Conservation (phyloP, 2,329 filamentous ascomycete genomes). For the Penicillium sp. region DNA sequence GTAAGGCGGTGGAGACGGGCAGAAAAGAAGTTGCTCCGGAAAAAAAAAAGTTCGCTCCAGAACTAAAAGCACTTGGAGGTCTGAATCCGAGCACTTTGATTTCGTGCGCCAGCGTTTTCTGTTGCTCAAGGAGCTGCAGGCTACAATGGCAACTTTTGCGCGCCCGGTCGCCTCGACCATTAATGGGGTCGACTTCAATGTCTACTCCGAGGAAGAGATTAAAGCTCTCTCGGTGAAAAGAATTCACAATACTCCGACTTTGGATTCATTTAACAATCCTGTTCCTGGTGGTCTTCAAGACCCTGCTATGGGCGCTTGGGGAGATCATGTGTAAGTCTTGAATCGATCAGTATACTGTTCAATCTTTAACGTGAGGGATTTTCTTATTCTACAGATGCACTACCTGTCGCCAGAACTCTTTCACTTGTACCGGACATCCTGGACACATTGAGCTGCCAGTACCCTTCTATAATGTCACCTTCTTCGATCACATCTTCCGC, state of each 20-base stretch:
- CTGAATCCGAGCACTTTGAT: slow-evolving; percentile 25
- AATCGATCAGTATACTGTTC: slow-evolving; percentile 2
- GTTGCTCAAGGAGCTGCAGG: slow-evolving; percentile 36
- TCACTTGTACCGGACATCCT: slow-evolving; percentile 83
- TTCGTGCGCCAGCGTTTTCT: slow-evolving; percentile 33
- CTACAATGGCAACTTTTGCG: slow-evolving; percentile 49
- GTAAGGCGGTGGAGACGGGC: slow-evolving; percentile 33
- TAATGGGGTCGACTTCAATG: slow-evolving; percentile 82
- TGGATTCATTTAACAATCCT: slow-evolving; percentile 86
- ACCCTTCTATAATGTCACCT: slow-evolving; percentile 93
- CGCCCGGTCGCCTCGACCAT: slow-evolving; percentile 82
- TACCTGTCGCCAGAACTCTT: slow-evolving; percentile 82
- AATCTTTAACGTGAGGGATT: slow-evolving; percentile 13
- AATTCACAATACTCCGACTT: slow-evolving; percentile 91
- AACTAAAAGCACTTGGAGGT: slow-evolving; percentile 30
- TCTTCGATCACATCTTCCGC: slow-evolving; percentile 86
- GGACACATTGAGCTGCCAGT: slow-evolving; percentile 94
- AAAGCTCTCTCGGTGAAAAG: slow-evolving; percentile 85
- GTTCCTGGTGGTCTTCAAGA: slow-evolving; percentile 91
- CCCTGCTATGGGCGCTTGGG: slow-evolving; percentile 83
- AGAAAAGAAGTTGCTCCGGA: slow-evolving; percentile 32
- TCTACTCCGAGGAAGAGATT: slow-evolving; percentile 79
- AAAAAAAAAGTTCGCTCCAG: slow-evolving; percentile 35
- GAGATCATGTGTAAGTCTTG: slow-evolving; percentile 69
- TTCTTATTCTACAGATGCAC: slow-evolving; percentile 62